These are phyloP conservation scores for Parascedosporium putredinis DNA, from an alignment of 2,329 filamentous ascomycete genomes.

Conservation along the genomic window DNA sequence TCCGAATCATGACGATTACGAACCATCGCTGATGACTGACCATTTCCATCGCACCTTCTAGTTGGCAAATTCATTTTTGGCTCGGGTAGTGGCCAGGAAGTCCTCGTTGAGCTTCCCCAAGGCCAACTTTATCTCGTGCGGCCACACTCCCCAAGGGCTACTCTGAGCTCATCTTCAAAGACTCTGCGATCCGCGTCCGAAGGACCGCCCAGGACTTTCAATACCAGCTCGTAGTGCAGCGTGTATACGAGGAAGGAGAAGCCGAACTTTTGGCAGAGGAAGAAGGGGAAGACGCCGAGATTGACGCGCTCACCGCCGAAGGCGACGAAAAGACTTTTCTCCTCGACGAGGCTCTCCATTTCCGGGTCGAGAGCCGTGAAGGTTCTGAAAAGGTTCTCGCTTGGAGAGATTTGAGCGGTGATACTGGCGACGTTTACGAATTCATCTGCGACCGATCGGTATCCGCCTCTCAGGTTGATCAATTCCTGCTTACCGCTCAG, in stretches of 20 bases:
- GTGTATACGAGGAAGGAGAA: conserved; percentile 95
- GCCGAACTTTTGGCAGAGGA: conserved; percentile 85
- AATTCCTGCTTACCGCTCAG: conserved; percentile 72
- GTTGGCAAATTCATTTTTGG: conserved; percentile 93
- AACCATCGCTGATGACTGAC: too few species aligned
- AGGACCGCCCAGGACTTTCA: conserved; percentile 91
- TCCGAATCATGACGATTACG: too few species aligned
- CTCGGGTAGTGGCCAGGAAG: conserved; percentile 68
- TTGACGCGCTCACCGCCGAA: conserved; percentile 64
- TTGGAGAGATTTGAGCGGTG: conserved; percentile 90
- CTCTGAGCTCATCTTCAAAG: conserved; percentile 97
- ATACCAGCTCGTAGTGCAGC: conserved; percentile 92
- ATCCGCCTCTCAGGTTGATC: conserved; percentile 58
- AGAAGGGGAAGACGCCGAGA: conserved; percentile 69
- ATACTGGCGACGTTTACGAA: conserved; percentile 91
- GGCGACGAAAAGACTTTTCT: conserved; percentile 97
- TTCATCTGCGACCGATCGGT: conserved; percentile 83
- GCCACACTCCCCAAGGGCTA: conserved; percentile 91
- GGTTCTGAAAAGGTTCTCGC: conserved; percentile 78
- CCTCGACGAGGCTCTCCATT: conserved; percentile 83
- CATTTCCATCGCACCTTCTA: conserved; percentile 24
- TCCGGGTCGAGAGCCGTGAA: conserved; percentile 73
- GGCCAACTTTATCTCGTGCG: conserved; percentile 96
- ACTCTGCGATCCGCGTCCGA: conserved; percentile 84
- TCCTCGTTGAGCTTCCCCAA: conserved; percentile 86